Conservation (phyloP, 2,329 filamentous ascomycete species). For the Exophiala sp. region DNA sequence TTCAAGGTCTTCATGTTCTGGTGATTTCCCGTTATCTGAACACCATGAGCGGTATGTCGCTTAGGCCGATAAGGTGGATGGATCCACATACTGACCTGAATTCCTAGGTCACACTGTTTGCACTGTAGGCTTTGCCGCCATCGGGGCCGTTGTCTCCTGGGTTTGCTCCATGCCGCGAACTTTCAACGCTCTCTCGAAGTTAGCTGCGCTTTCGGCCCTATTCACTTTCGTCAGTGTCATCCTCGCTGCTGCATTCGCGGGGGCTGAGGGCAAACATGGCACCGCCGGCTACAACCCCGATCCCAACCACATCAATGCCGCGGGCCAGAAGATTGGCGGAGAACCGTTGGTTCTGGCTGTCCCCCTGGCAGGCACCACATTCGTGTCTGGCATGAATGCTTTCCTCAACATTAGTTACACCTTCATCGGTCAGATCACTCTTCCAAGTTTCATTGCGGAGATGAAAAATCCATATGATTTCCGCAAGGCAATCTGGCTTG, state of each 20-base stretch:
- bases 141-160: slow-evolving; percentile 70
- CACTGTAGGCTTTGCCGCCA: slow-evolving; percentile 71
- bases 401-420: slow-evolving; percentile 96
- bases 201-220: slow-evolving; percentile 71
- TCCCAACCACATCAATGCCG: slow-evolving; percentile 34
- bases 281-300: slow-evolving; percentile 60
- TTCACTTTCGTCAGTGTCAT: slow-evolving; percentile 89
- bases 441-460: slow-evolving; percentile 91
- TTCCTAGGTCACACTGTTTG: slow-evolving; percentile 57
- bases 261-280: slow-evolving; percentile 58
- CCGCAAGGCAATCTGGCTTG: slow-evolving; percentile 84
- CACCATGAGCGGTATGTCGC: slow-evolving; percentile 23
- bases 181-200: slow-evolving; percentile 70
- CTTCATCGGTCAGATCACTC: slow-evolving; percentile 90
- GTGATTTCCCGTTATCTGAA: slow-evolving; percentile 27
- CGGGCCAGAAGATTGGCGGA: slow-evolving; percentile 42
- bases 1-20: slow-evolving; percentile 49
- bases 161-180: slow-evolving; percentile 77
- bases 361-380: slow-evolving; percentile 65
- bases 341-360: slow-evolving; percentile 63
- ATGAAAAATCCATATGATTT: slow-evolving; percentile 80
- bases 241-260: slow-evolving; percentile 75
- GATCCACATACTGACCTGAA: background rate
- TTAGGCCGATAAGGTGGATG: background rate
- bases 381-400: slow-evolving; percentile 74